Conservation (phyloP, 2,329 filamentous ascomycete genomes). For the Chalaropsis ovoidea region DNA sequence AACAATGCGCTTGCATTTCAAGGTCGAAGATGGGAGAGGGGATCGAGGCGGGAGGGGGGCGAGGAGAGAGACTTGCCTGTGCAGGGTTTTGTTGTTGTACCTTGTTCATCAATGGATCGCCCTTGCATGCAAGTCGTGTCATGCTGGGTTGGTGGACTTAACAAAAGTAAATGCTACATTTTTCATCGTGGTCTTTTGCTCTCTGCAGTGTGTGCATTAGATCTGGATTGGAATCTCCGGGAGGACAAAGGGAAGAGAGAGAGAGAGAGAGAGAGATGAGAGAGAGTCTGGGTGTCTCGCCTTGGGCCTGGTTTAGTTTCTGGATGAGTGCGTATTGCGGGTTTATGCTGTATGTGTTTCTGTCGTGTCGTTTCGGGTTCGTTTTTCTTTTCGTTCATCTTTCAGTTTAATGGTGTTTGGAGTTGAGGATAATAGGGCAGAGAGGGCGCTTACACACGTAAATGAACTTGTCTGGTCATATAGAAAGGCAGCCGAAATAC, state of each 20-base stretch:
- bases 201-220: background rate
- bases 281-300: background rate
- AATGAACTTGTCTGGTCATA: background rate
- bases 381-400: background rate
- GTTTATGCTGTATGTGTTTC: background rate
- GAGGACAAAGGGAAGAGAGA: no score
- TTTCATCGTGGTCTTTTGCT: background rate
- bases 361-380: background rate
- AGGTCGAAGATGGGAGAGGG: background rate
- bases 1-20: background rate
- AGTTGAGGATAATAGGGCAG: constrained; percentile 1
- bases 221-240: no score
- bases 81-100: background rate
- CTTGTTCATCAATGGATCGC: background rate
- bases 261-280: background rate
- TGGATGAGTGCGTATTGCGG: background rate
- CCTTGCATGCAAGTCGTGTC: background rate
- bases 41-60: background rate
- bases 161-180: constrained; percentile 3
- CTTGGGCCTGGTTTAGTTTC: background rate
- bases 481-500: background rate
- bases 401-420: constrained; percentile 5
- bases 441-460: background rate
- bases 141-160: background rate
- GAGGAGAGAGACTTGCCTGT: background rate